phyloP scores from a whole-genome alignment of 163 green algal genomes.

The Chlamydomonas reinhardtii region DNA sequence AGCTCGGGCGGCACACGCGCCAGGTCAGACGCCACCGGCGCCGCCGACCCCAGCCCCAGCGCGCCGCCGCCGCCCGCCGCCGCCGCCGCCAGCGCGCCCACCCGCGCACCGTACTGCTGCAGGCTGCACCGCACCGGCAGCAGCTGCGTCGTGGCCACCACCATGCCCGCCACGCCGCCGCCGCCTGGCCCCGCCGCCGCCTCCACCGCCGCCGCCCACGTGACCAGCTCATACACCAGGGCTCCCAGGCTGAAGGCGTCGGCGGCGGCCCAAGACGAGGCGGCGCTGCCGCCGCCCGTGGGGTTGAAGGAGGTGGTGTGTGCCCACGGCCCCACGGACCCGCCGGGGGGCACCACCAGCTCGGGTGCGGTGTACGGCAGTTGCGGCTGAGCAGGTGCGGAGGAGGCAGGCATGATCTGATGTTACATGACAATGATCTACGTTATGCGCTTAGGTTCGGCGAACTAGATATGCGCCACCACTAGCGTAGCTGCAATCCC shows the following conservation, averaged over 20 bases:
- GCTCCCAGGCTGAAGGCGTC: conserved; percentile 84
- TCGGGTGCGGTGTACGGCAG: conserved; percentile 85
- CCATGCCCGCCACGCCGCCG: neutral
- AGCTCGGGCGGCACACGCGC: conserved; percentile 15
- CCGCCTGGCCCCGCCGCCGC: neutral
- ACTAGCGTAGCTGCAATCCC: too few relatives aligned
- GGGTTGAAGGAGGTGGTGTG: neutral
- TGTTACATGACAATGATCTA: too few relatives aligned
- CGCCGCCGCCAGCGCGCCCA: conserved; percentile 16
- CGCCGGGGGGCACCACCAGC: conserved; percentile 64
- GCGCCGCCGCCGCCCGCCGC: neutral
- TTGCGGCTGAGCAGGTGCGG: conserved; percentile 69
- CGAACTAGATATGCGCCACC: too few relatives aligned
- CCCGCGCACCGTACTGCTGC: conserved; percentile 21
- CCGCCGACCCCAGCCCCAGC: neutral
- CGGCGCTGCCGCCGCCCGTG: neutral
- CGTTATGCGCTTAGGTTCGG: too few relatives aligned
- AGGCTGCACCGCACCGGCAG: conserved; percentile 52
- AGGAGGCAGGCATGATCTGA: too few relatives aligned
- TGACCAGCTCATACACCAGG: conserved; percentile 69
- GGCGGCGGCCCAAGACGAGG: conserved; percentile 46
- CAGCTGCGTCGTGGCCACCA: conserved; percentile 18
- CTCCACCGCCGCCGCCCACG: conserved; percentile 25
- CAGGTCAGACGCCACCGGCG: neutral
- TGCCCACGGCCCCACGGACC: neutral